Conservation (phyloP, 2,329 filamentous ascomycete genomes). For the Huntiella savannae region DNA sequence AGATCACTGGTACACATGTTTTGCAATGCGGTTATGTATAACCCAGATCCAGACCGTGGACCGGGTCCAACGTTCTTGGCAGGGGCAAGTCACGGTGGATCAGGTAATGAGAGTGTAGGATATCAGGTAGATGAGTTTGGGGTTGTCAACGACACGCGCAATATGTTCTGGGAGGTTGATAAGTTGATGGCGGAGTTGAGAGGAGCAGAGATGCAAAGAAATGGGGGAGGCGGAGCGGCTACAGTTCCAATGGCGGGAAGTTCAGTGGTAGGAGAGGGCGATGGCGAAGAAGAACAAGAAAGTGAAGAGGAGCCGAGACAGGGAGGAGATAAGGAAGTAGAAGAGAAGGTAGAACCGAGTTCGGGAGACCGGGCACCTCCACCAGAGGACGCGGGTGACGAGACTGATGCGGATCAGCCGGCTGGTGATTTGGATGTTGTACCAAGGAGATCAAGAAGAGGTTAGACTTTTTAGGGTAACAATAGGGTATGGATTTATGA, state of each 20-base stretch:
- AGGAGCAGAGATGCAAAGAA: conserved; percentile 44
- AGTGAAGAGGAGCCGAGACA: too few relatives aligned
- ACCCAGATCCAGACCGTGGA: conserved; percentile 58
- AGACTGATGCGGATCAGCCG: conserved; percentile 29
- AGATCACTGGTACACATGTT: conserved; percentile 93
- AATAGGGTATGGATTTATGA: too few relatives aligned
- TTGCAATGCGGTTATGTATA: conserved; percentile 97
- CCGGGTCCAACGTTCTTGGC: conserved; percentile 43
- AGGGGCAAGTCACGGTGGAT: conserved; percentile 18
- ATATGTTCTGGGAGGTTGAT: conserved; percentile 81
- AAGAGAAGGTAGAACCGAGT: not conserved
- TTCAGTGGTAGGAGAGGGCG: conserved; percentile 4
- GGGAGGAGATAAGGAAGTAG: too few relatives aligned
- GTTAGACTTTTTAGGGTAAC: conserved; percentile 1
- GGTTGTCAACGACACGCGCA: conserved; percentile 68
- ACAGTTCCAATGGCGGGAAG: conserved; percentile 11
- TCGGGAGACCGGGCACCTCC: conserved; percentile 13
- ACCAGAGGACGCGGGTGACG: conserved; percentile 25
- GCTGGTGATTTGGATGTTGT: conserved; percentile 20
- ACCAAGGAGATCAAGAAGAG: conserved; percentile 10
- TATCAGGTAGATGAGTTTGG: conserved; percentile 65
- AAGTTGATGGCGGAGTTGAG: conserved; percentile 58
- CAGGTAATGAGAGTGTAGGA: conserved; percentile 26
- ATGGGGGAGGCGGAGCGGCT: conserved; percentile 16
- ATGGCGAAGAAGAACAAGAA: too few relatives aligned